Percentiles rank a stretch among this genome's conserved stretches.
Conservation (phyloP, 306 rosid species). For the Trichosanthes cucumerina region DNA sequence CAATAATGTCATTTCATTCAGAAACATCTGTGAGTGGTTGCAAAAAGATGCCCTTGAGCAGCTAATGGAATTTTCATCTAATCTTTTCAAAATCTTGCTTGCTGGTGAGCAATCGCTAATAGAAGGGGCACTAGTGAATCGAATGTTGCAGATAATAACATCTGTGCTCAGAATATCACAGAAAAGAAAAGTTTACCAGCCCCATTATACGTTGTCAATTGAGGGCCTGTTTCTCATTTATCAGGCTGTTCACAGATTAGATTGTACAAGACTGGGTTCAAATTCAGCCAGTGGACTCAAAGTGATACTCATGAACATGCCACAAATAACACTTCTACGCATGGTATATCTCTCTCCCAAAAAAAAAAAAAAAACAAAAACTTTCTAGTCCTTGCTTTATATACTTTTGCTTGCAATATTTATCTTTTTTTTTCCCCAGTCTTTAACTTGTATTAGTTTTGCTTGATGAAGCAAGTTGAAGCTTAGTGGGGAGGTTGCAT, state of each 20-base stretch:
- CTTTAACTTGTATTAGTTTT: neutral
- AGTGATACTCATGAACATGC: constrained; percentile 60
- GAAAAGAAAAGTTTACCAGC: constrained; percentile 54
- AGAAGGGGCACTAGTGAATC: constrained; percentile 36
- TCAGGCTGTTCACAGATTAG: constrained; percentile 25
- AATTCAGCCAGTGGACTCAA: constrained; percentile 44
- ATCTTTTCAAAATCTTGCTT: constrained; percentile 39
- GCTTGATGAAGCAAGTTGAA: neutral
- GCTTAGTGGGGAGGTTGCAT: neutral
- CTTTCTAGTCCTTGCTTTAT: neutral
- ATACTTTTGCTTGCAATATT: neutral
- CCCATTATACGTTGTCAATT: constrained; percentile 60
- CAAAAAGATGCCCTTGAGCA: constrained; percentile 70
- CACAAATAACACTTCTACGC: constrained; percentile 32
- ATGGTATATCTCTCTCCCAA: constrained; percentile 37
- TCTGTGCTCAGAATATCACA: constrained; percentile 52
- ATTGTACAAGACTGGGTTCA: constrained; percentile 18
- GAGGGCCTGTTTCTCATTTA: constrained; percentile 52
- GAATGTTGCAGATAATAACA: constrained; percentile 37
- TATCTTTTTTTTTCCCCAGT: neutral
- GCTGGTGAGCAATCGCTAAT: constrained; percentile 27
- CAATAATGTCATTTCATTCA: constrained; percentile 41
- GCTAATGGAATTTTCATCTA: constrained; percentile 59
- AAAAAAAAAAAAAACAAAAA: neutral
- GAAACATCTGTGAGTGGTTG: constrained; percentile 65